These are phyloP conservation scores for Syncephalastrum sp. DNA, from an alignment of 371 early-diverging fungal genomes.

Conservation along the genomic window DNA sequence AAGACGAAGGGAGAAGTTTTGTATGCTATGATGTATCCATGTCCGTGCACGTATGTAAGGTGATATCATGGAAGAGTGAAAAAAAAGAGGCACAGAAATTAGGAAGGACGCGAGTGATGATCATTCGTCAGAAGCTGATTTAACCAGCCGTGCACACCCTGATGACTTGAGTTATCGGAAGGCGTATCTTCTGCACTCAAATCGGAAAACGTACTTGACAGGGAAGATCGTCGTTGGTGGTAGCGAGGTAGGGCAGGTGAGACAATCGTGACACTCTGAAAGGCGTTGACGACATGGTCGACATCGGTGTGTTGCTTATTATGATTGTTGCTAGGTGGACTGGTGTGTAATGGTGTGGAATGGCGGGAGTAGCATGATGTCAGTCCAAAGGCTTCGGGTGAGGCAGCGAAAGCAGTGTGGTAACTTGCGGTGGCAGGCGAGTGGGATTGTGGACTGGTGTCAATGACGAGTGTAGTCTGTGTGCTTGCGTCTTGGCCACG, in stretches of 20 bases:
- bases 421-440: conserved; percentile 3
- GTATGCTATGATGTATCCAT: no score
- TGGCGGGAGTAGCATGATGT: not conserved
- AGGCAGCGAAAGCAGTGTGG: conserved; percentile 15
- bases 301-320: not conserved
- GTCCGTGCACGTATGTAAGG: no score
- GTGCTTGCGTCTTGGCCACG: conserved; percentile 12
- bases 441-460: not conserved
- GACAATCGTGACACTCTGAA: conserved; percentile 14
- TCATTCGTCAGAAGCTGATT: no score
- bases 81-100: no score
- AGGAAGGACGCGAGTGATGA: no score
- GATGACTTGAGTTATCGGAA: no score
- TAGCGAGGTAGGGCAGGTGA: not conserved
- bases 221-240: no score
- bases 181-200: no score
- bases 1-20: no score
- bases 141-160: no score
- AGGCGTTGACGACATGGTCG: conserved; percentile 12
- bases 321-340: not conserved
- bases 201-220: no score
- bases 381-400: conserved; percentile 22
- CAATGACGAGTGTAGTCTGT: conserved; percentile 8
- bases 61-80: no score
- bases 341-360: not conserved